phyloP scores from a whole-genome alignment of 208 protist species.

The Leishmania gerbilli region DNA sequence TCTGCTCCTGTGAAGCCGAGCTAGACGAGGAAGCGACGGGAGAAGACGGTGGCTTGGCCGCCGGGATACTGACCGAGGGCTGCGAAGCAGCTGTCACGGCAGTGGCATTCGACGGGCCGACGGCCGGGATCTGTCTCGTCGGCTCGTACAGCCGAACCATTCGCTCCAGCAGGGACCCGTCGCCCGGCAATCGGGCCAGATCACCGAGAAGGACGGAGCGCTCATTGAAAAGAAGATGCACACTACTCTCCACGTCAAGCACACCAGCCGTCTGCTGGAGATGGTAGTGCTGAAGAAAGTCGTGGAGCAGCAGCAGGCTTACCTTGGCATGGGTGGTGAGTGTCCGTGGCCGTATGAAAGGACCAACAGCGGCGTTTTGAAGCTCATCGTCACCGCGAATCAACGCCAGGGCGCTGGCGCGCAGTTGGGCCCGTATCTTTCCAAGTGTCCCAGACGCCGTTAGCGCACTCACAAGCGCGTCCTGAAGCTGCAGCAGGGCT shows the following conservation, averaged over 20 bases:
- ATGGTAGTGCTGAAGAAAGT: constrained; percentile 67
- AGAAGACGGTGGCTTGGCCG: not conserved
- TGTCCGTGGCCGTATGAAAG: constrained; percentile 18
- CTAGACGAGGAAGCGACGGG: not conserved
- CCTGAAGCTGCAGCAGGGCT: constrained; percentile 71
- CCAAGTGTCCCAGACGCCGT: constrained; percentile 60
- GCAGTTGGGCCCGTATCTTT: constrained; percentile 75
- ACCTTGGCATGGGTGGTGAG: constrained; percentile 37
- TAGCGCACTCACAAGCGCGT: constrained; percentile 71
- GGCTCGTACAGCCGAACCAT: constrained; percentile 18
- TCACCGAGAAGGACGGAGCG: constrained; percentile 56
- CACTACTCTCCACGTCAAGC: constrained; percentile 55
- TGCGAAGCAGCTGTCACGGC: not conserved
- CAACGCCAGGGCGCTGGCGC: constrained; percentile 63
- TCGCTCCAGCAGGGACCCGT: constrained; percentile 40
- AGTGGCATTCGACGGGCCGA: not conserved
- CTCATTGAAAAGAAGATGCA: constrained; percentile 36
- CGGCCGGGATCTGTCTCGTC: not conserved
- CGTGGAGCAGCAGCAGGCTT: constrained; percentile 66
- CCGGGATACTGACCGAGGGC: not conserved
- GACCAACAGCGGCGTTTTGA: constrained; percentile 41
- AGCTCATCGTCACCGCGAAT: constrained; percentile 67
- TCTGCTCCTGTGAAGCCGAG: not conserved
- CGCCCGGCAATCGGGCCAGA: constrained; percentile 34
- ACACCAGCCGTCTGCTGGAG: constrained; percentile 63